phyloP scores from a whole-genome alignment of 2,329 filamentous ascomycete genomes.

The Fusarium napiforme region DNA sequence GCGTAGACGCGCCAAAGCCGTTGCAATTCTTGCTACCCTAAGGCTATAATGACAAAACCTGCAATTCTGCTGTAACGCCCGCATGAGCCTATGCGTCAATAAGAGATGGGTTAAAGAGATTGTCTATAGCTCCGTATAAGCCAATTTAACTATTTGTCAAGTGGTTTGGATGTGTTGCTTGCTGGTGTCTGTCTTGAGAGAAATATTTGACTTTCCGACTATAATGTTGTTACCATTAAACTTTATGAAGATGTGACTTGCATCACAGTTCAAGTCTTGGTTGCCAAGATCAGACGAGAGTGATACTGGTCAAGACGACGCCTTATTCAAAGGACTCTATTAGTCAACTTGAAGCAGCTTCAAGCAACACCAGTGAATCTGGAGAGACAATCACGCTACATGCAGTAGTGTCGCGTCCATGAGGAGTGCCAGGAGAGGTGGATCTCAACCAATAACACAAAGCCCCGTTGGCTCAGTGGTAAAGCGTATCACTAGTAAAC shows the following conservation, averaged over 20 bases:
- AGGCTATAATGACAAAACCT: background rate
- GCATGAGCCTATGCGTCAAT: background rate
- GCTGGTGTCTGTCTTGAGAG: no score
- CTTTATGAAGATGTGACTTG: fast-evolving
- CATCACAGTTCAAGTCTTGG: fast-evolving
- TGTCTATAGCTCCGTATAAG: fast-evolving
- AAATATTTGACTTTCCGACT: no score
- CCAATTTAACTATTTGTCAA: fast-evolving
- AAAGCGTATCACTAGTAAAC: slow-evolving; percentile 27
- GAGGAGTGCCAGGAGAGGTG: fast-evolving
- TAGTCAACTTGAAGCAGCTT: no score
- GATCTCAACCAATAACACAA: background rate
- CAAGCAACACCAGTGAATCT: no score
- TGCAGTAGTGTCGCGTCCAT: fast-evolving
- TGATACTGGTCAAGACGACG: no score
- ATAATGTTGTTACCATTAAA: no score
- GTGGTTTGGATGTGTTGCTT: background rate
- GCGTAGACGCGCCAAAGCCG: no score
- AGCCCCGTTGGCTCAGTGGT: slow-evolving; percentile 28
- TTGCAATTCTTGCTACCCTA: background rate
- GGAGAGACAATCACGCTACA: fast-evolving
- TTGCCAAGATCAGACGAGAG: background rate
- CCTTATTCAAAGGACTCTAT: no score
- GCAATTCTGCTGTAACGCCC: background rate
- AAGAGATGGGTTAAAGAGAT: fast-evolving